A percentile compares a stretch with the other conserved stretches of the same genome.
These are phyloP conservation scores for Lepiota venenata DNA, from an alignment of 768 basidiomycete species.

Conservation along the genomic window DNA sequence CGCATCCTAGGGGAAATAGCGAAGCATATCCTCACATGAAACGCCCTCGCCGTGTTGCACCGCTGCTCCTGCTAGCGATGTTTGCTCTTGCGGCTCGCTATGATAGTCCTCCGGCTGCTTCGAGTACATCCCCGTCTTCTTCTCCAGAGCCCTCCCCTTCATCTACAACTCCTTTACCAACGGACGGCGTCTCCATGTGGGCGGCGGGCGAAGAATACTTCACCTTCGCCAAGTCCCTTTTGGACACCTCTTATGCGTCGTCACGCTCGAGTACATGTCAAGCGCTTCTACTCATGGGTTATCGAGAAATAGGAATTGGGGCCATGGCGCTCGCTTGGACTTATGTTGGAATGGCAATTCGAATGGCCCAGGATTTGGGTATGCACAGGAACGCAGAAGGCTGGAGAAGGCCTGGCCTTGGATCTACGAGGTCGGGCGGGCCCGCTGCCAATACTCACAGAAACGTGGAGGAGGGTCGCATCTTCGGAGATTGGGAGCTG, in stretches of 20 bases:
- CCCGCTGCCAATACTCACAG: neutral
- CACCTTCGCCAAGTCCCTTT: slow-evolving; percentile 58
- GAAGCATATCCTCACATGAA: slow-evolving; percentile 34
- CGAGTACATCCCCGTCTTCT: neutral
- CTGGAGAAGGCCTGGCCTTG: slow-evolving; percentile 62
- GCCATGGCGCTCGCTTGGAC: slow-evolving; percentile 89
- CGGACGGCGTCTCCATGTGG: slow-evolving; percentile 68
- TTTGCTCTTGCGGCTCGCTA: slow-evolving; percentile 81
- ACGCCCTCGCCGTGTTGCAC: slow-evolving; percentile 47
- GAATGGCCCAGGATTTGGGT: slow-evolving; percentile 91
- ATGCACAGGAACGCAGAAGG: slow-evolving; percentile 80
- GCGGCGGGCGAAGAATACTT: slow-evolving; percentile 73
- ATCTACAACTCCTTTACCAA: slow-evolving; percentile 29
- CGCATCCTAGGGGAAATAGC: neutral
- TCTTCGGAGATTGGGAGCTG: slow-evolving; percentile 62
- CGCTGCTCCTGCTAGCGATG: slow-evolving; percentile 78
- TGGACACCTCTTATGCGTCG: slow-evolving; percentile 67
- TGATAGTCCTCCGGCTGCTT: slow-evolving; percentile 20
- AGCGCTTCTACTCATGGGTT: slow-evolving; percentile 76
- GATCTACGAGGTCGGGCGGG: slow-evolving; percentile 16
- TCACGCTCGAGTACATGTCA: slow-evolving; percentile 75
- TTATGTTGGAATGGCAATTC: slow-evolving; percentile 82
- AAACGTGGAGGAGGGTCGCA: slow-evolving; percentile 20
- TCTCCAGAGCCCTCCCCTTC: neutral
- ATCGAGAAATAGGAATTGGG: slow-evolving; percentile 84